Percentiles rank a stretch among this genome's conserved stretches.
Evolutionary conservation across 2,329 filamentous ascomycete genomes (phyloP).

Genomic region (Scytalidium lignicola): DNA sequence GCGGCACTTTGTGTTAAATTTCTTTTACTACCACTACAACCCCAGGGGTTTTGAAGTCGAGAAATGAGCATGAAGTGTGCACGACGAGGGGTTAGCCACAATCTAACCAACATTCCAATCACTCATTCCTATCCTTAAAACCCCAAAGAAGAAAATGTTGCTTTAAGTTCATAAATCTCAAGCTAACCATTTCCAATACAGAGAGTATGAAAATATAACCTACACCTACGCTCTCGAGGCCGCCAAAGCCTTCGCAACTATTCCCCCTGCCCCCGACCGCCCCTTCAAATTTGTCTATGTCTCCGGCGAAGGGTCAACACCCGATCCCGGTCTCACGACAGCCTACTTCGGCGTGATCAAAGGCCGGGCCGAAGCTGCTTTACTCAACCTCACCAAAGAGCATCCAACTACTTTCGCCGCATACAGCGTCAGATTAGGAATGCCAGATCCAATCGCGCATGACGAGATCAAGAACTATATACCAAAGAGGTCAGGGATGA

Average conservation of each 20-base stretch:
- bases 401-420: slow-evolving; percentile 23
- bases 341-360: slow-evolving; percentile 59
- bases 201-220: slow-evolving; percentile 64
- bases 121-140: too few relatives aligned
- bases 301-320: slow-evolving; percentile 52
- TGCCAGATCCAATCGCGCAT: slow-evolving; percentile 47
- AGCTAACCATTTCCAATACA: slow-evolving; percentile 12
- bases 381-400: slow-evolving; percentile 46
- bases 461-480: slow-evolving; percentile 33
- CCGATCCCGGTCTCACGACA: slow-evolving; percentile 49
- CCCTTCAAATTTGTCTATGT: slow-evolving; percentile 69
- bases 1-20: too few relatives aligned
- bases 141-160: too few relatives aligned
- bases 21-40: too few relatives aligned
- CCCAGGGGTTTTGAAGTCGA: too few relatives aligned
- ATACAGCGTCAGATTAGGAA: slow-evolving; percentile 51
- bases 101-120: too few relatives aligned
- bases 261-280: slow-evolving; percentile 32
- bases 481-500: slow-evolving; percentile 21
- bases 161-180: slow-evolving; percentile 1
- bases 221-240: slow-evolving; percentile 60
- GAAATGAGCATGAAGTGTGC: too few relatives aligned
- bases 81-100: too few relatives aligned
- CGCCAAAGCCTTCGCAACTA: slow-evolving; percentile 51
- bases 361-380: slow-evolving; percentile 56